Percentiles rank a stretch among this genome's conserved stretches.
Evolutionary conservation across 345 rosid genomes (phyloP).

Genomic region (Pistacia atlantica): DNA sequence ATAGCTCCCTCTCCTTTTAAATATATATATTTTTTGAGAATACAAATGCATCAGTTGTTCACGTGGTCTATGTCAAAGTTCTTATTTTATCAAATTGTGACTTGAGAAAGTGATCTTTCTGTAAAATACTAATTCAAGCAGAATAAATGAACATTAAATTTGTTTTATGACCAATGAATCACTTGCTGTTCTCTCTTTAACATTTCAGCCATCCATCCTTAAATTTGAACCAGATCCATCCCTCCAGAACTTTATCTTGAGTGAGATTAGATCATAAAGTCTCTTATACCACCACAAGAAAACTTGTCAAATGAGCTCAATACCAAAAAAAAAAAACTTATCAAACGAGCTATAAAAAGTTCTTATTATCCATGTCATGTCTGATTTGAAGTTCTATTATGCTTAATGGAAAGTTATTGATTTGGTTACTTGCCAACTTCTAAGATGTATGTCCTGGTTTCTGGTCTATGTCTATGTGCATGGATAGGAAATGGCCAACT

Average conservation of each 20-base stretch:
- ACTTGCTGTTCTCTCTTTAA: not conserved
- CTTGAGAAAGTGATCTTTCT: not conserved
- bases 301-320: not conserved
- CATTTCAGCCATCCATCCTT: not conserved
- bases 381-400: not conserved
- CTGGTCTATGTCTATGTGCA: not conserved
- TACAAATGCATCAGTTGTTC: not conserved
- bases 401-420: not conserved
- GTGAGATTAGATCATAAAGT: not conserved
- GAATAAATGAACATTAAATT: not conserved
- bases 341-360: not conserved
- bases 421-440: not conserved
- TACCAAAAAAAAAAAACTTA: too few species aligned
- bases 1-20: too few species aligned
- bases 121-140: not conserved
- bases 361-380: not conserved
- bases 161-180: not conserved
- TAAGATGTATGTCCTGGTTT: not conserved
- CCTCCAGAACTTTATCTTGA: not conserved
- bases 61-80: not conserved
- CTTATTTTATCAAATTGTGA: conserved; percentile 2
- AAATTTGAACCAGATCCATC: not conserved
- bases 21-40: too few species aligned
- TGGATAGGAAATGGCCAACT: not conserved
- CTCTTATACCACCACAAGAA: not conserved